phyloP scores from a whole-genome alignment of 2,329 filamentous ascomycete genomes.

The Hymenoscyphus occultus region DNA sequence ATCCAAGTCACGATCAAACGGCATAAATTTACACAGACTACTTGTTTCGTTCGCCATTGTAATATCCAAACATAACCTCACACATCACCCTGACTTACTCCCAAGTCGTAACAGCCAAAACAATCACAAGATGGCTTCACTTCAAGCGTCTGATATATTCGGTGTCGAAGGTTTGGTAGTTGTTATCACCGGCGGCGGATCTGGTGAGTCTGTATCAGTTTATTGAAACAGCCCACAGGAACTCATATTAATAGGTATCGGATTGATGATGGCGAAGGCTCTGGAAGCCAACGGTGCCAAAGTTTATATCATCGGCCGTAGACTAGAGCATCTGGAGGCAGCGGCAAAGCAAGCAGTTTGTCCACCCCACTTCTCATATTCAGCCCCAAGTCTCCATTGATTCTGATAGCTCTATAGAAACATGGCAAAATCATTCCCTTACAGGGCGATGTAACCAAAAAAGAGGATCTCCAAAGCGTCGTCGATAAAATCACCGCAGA shows the following conservation, averaged over 20 bases:
- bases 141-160: conserved; percentile 40
- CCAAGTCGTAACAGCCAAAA: background rate
- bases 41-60: background rate
- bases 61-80: background rate
- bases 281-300: conserved; percentile 18
- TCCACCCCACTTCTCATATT: background rate
- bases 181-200: conserved; percentile 44
- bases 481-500: conserved; percentile 52
- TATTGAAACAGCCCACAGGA: background rate
- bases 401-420: background rate
- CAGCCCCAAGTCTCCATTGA: background rate
- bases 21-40: no score
- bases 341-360: conserved; percentile 14
- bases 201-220: conserved; percentile 25
- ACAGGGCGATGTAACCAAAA: conserved; percentile 59
- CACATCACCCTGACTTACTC: background rate
- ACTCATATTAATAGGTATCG: conserved; percentile 32
- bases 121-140: conserved; percentile 10
- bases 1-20: no score
- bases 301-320: conserved; percentile 19
- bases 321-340: conserved; percentile 7
- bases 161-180: conserved; percentile 44
- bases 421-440: conserved; percentile 44
- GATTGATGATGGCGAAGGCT: conserved; percentile 41
- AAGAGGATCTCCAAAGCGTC: conserved; percentile 55